Percentiles rank a stretch among this genome's conserved stretches.
phyloP scores from a whole-genome alignment of 1,284 basidiomycete genomes.

The Gastroboletus turbinatus region DNA sequence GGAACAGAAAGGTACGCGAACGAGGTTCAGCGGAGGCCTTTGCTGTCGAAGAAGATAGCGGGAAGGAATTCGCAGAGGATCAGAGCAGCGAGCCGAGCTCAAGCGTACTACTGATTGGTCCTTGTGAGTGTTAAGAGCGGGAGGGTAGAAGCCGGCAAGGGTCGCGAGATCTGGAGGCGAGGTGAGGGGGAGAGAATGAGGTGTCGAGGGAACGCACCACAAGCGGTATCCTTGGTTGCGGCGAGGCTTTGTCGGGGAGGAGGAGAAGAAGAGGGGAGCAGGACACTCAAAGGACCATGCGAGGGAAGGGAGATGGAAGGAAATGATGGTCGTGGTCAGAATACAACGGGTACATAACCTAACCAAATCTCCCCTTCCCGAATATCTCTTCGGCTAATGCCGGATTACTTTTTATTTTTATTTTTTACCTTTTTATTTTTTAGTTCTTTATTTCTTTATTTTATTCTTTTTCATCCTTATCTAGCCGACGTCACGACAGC shows the following conservation, averaged over 20 bases:
- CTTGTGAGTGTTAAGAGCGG: constrained; percentile 42
- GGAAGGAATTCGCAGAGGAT: constrained; percentile 27
- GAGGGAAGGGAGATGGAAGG: constrained; percentile 21
- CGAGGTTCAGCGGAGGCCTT: constrained; percentile 55
- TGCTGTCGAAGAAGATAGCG: constrained; percentile 22
- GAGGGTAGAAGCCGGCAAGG: constrained; percentile 79
- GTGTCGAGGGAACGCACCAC: constrained; percentile 43
- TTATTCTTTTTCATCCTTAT: constrained; percentile 21
- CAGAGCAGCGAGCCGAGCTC: constrained; percentile 67
- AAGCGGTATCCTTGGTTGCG: constrained; percentile 79
- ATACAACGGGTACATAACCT: constrained; percentile 32
- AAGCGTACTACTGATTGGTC: constrained; percentile 51
- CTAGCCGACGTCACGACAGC: constrained; percentile 30
- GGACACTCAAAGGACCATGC: constrained; percentile 42
- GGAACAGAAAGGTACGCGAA: constrained; percentile 47
- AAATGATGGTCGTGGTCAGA: constrained; percentile 30
- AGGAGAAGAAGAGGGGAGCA: constrained; percentile 38
- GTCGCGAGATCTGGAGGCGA: constrained; percentile 82
- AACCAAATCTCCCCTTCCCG: constrained; percentile 11
- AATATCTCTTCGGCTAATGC: constrained; percentile 29
- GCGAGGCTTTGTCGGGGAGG: constrained; percentile 45
- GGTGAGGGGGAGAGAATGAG: not conserved
- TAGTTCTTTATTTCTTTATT: constrained; percentile 10
- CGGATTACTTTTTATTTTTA: constrained; percentile 16
- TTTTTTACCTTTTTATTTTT: not conserved